Base-by-base conservation (phyloP, 225 moss, liverwort and hornwort species). In the Pseudoscleropodium purum region DNA sequence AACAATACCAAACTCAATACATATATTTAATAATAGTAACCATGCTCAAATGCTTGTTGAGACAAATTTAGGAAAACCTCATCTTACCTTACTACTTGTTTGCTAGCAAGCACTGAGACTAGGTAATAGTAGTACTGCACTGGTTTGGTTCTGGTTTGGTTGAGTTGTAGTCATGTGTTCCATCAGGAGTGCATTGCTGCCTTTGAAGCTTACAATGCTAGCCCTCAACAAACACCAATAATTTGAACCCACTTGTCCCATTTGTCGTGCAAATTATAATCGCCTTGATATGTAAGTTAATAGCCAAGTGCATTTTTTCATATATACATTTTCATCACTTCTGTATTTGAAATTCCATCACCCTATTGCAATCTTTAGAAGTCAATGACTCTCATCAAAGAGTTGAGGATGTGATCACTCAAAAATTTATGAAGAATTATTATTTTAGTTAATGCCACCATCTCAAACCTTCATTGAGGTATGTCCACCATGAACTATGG, bases 121-220 rank as follows among this genome's bases (percentile, higher is more conserved):
- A 30, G 69, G 83, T 51, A 59, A 85, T 59, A 80, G 76, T 47
- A 61, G 56, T 66, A 85, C 59, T 27, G n/a, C 75, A 21, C 62
- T 94, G 26, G 87, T 90, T 45, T 94, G 94, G 92, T 79, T 94
- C 62, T 94, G 26, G 87, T 90, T 45, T 94, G 94, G 92, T 79
- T 94, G 81, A 94, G 92, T 85, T 93, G 94, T 69, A 93, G 93
- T 72, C 93, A 93, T 41, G 85, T 92, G n/a, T 93, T 93, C 84
- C 93, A 93, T 85, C 65, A 36, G 8, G 93, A 93, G 17, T 93
- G 92, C 64, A 90, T 93, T 45, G 83, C 72, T 77, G 83, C 93
- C 60, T 93, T 93, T 15, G 93, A 94, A 83, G 88, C 86, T 79
- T 94, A 93, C 91, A 93, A 75, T 73, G 60, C 62, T 66, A 20